Evolutionary conservation across 768 basidiomycete genomes (phyloP).

Genomic region (Lactarius quietus): DNA sequence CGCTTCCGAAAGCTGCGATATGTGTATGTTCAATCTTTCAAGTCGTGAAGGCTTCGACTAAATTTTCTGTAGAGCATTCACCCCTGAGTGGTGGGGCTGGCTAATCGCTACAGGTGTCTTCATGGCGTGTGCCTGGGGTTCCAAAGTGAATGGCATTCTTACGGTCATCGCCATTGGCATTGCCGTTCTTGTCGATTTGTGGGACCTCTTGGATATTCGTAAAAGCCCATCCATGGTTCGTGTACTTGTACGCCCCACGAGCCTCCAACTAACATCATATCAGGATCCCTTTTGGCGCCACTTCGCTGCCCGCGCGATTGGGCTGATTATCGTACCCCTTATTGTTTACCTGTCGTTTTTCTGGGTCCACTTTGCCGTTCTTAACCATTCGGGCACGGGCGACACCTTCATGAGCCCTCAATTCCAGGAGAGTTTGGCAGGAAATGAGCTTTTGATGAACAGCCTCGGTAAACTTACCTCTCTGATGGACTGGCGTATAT

Average conservation of each 20-base stretch:
- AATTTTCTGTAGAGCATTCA: conserved; percentile 63
- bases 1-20: conserved; percentile 95
- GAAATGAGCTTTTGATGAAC: conserved; percentile 89
- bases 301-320: conserved; percentile 79
- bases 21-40: conserved; percentile 45
- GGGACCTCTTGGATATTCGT: conserved; percentile 86
- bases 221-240: conserved; percentile 71
- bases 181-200: conserved; percentile 90
- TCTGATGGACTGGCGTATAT: conserved; percentile 2
- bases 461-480: conserved; percentile 66
- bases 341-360: conserved; percentile 93
- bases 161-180: conserved; percentile 86
- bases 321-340: conserved; percentile 85
- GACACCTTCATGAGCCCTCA: conserved; percentile 97
- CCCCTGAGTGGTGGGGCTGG: conserved; percentile 94
- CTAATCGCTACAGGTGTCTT: conserved; percentile 83
- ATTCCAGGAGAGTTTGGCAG: conserved; percentile 93
- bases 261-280: not conserved
- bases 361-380: conserved; percentile 89
- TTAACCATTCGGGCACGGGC: conserved; percentile 86
- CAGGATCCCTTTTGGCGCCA: conserved; percentile 77
- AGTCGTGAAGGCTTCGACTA: conserved; percentile 5
- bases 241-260: not conserved
- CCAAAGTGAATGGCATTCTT: conserved; percentile 96
- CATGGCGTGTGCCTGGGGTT: conserved; percentile 95